Evolutionary conservation across 1,139 yeast genomes (phyloP), one percentile per base, ranked within the genome.

Genomic region (Eremothecium coryli): DNA sequence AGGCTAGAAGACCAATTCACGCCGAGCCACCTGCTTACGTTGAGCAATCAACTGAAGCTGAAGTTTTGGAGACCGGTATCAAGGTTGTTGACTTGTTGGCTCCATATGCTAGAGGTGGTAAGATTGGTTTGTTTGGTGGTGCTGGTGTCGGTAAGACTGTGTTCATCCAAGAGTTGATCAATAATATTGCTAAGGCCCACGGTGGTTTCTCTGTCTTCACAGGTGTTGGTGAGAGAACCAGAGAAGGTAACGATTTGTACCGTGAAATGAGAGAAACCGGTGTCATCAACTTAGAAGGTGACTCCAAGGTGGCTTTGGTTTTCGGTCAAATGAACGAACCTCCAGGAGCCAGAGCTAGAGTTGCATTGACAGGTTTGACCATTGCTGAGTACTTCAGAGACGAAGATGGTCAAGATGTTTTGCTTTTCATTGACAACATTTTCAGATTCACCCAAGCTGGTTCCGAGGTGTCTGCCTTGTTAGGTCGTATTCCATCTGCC

Each of bases 61-160:
- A 90, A 75, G 88, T 90, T 61, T 79, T 90, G 65, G 98, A 88
- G 74, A 90, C 98, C 50, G 98, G 98, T 84, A 90, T 90, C 66
- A 90, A 90, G 80, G 98, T 90, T 68, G 98, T 90, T 72, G 98
- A 90, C 67, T 77, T 90, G 65, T 80, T 90, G 58, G 98, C 98
- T 55, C 98, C 98, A 57, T 90, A 90, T 75, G 98, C 98, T 65
- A 88, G 96, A 82, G 98, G 98, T 82, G 98, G 98, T 84, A 90
- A 90, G 81, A 90, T 90, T 84, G 98, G 98, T 79, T 80, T 90
- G 65, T 90, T 90, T 82, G 98, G 98, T 76, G 98, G 98, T 88
- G 98, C 98, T 70, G 98, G 98, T 88, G 98, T 90, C 85, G 98
- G 98, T 74, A 90, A 90, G 74, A 90, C 98, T 68, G 98, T 90